Conservation (phyloP, 306 rosid species). For the Calophaca sinica region DNA sequence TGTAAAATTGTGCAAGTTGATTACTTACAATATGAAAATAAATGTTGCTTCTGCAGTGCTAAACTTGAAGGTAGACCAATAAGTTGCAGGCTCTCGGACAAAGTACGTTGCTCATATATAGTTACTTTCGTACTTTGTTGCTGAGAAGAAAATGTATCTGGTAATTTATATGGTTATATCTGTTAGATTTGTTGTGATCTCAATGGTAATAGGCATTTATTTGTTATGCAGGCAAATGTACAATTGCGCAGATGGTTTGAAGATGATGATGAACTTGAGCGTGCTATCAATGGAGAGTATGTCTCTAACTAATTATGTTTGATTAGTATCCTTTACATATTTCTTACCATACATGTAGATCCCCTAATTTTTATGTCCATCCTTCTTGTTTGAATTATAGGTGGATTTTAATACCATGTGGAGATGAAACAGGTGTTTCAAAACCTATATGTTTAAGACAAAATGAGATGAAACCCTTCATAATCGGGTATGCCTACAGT, state of each 20-base stretch:
- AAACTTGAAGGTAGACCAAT: conserved; percentile 90
- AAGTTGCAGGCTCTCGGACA: conserved; percentile 93
- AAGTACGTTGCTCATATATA: conserved; percentile 63
- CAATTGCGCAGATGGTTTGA: conserved; percentile 78
- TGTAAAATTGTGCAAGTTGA: neutral
- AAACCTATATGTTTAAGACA: conserved; percentile 66
- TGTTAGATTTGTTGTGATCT: conserved; percentile 40
- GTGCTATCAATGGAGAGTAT: conserved; percentile 92
- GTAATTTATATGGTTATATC: conserved; percentile 23
- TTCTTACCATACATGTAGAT: conserved; percentile 22
- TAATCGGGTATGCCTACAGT: conserved; percentile 69
- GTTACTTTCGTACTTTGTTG: conserved; percentile 25
- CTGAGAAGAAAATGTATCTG: conserved; percentile 29
- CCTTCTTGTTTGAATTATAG: conserved; percentile 51
- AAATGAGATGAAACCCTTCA: conserved; percentile 69
- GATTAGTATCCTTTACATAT: conserved; percentile 16
- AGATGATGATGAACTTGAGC: conserved; percentile 93
- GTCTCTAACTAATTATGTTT: conserved; percentile 41
- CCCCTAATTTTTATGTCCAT: neutral
- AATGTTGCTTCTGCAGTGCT: conserved; percentile 62
- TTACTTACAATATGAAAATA: neutral
- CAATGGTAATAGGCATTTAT: conserved; percentile 43
- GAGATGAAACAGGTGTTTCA: conserved; percentile 56
- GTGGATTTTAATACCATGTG: conserved; percentile 79
- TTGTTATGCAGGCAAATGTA: conserved; percentile 71